These are phyloP conservation scores for Lentinula novae-zelandiae DNA, from an alignment of 1,284 basidiomycete genomes.

Conservation along the genomic window DNA sequence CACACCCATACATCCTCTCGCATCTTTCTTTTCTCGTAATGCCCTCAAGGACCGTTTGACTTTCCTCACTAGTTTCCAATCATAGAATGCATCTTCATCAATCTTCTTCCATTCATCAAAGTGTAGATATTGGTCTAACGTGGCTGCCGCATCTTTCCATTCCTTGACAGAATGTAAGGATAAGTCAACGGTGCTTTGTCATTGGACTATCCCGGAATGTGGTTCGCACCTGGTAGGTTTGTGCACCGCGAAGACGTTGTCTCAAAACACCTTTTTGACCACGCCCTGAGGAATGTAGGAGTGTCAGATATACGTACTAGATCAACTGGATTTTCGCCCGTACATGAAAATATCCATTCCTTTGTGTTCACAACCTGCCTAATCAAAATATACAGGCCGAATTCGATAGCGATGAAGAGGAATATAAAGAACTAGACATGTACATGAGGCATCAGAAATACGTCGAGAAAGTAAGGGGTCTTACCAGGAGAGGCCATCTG, in stretches of 20 bases:
- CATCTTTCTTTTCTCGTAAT: slow-evolving; percentile 71
- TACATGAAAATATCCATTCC: slow-evolving; percentile 88
- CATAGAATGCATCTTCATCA: slow-evolving; percentile 87
- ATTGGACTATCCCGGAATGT: neutral
- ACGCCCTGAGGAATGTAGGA: slow-evolving; percentile 53
- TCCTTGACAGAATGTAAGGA: slow-evolving; percentile 36
- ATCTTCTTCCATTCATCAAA: slow-evolving; percentile 88
- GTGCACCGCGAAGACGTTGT: slow-evolving; percentile 70
- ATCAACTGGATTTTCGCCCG: slow-evolving; percentile 23
- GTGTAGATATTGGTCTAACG: slow-evolving; percentile 77
- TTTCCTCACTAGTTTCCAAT: slow-evolving; percentile 81
- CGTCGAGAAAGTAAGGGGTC: slow-evolving; percentile 20
- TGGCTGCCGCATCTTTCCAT: slow-evolving; percentile 83
- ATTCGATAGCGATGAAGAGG: slow-evolving; percentile 81
- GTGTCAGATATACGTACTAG: neutral
- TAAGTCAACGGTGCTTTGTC: neutral
- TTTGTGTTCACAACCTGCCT: slow-evolving; percentile 92
- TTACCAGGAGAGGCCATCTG: slow-evolving; percentile 86
- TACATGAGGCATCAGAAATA: neutral
- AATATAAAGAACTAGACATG: slow-evolving; percentile 70
- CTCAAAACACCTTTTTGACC: slow-evolving; percentile 81
- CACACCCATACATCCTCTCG: slow-evolving; percentile 83
- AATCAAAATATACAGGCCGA: slow-evolving; percentile 82
- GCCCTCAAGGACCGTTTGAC: slow-evolving; percentile 63
- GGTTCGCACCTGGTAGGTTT: slow-evolving; percentile 55